Percentiles rank a stretch among this genome's conserved stretches.
Evolutionary conservation across 2,329 filamentous ascomycete species (phyloP).

Genomic region (Colletotrichum eleusines): DNA sequence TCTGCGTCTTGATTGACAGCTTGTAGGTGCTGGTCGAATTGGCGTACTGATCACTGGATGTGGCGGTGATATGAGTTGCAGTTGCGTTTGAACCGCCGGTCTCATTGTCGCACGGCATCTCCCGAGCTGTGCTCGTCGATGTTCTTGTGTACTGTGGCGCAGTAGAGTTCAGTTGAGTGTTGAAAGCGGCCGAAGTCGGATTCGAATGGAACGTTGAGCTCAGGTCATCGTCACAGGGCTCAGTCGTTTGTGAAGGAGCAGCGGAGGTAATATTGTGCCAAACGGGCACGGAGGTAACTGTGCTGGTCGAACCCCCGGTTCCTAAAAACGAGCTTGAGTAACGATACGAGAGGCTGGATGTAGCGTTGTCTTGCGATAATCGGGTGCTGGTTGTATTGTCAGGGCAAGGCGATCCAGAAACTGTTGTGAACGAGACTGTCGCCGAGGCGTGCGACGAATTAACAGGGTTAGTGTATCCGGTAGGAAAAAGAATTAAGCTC

Average conservation of each 20-base stretch:
- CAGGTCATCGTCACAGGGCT: conserved; percentile 31
- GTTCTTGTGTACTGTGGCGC: not conserved
- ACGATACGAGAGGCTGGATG: not conserved
- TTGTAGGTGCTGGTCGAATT: not conserved
- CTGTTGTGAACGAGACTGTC: not conserved
- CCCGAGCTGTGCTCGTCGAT: not conserved
- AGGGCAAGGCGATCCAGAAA: conserved; percentile 16
- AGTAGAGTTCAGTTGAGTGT: conserved; percentile 12
- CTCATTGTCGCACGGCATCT: not conserved
- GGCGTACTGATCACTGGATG: not conserved
- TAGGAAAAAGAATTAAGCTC: conserved; percentile 1
- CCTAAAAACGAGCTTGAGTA: not conserved
- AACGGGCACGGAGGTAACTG: not conserved
- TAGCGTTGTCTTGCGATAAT: conserved; percentile 9
- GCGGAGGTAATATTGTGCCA: conserved; percentile 12
- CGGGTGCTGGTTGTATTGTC: not conserved
- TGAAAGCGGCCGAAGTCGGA: conserved; percentile 1
- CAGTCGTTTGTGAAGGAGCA: conserved; percentile 5
- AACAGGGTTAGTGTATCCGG: not conserved
- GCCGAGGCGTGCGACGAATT: conserved; percentile 7
- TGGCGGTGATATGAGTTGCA: not conserved
- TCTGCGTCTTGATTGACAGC: conserved; percentile 1
- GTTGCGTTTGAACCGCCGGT: not conserved
- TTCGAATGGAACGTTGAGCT: conserved; percentile 1
- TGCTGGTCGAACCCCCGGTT: not conserved